Conservation (phyloP, 2,329 filamentous ascomycete genomes). For the Neonectria sp. region DNA sequence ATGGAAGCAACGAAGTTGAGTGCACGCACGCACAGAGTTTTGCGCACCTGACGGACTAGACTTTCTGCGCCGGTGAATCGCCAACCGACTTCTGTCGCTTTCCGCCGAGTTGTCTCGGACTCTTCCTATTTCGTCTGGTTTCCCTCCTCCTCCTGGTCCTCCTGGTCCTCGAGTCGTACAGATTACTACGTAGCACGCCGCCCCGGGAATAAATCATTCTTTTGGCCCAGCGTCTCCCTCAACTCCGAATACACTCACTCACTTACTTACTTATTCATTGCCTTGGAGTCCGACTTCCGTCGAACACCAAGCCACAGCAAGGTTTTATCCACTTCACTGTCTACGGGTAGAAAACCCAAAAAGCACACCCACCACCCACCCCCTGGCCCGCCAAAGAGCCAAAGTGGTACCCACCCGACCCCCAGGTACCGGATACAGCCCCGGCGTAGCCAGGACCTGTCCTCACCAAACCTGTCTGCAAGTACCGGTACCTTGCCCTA, state of each 20-base stretch:
- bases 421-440: slow-evolving; percentile 4
- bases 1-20: background rate
- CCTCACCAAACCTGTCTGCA: background rate
- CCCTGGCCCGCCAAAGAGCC: background rate
- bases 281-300: background rate
- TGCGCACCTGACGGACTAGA: background rate
- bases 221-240: background rate
- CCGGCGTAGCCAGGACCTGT: background rate
- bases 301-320: background rate
- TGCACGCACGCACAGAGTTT: background rate
- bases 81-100: background rate
- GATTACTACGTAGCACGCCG: background rate
- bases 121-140: background rate
- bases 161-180: background rate
- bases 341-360: slow-evolving; percentile 2
- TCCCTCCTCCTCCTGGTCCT: background rate
- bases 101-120: background rate
- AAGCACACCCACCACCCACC: background rate
- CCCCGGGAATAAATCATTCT: background rate
- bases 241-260: background rate
- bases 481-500: slow-evolving; percentile 1
- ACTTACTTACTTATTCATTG: background rate
- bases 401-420: background rate
- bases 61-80: background rate
- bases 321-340: background rate